Conservation (phyloP, 2,329 filamentous ascomycete species). For the Microdochium trichocladiopsis region DNA sequence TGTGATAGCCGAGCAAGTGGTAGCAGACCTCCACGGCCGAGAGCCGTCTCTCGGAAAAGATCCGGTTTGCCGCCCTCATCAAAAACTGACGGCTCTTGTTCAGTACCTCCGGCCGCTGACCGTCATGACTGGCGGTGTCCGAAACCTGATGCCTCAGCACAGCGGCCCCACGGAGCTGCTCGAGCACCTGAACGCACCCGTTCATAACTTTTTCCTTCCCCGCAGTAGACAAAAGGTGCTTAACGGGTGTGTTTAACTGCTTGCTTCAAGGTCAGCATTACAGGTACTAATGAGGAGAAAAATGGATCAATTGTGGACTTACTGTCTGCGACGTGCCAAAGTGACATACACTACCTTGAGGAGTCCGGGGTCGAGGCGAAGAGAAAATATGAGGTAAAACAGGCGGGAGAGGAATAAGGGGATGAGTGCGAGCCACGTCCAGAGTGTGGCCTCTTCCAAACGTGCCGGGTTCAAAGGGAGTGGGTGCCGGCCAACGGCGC, state of each 20-base stretch:
- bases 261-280: neutral
- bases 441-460: too few relatives aligned
- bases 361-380: neutral
- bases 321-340: neutral
- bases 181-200: neutral
- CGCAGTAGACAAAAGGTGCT: neutral
- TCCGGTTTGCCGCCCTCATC: conserved; percentile 1
- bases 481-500: too few relatives aligned
- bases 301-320: neutral
- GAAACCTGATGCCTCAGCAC: neutral
- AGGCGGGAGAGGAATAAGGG: neutral
- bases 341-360: neutral
- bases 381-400: neutral
- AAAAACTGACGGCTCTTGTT: neutral
- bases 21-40: conserved; percentile 1
- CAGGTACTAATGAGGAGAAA: neutral
- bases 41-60: conserved; percentile 1
- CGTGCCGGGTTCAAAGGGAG: too few relatives aligned
- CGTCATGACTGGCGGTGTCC: neutral
- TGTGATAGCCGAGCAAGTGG: conserved; percentile 1
- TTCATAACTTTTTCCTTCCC: neutral
- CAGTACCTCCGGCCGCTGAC: neutral
- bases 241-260: neutral
- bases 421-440: too few relatives aligned
- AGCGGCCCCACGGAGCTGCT: neutral